phyloP scores from a whole-genome alignment of 2,329 filamentous ascomycete species.

The Penicillium sp. region DNA sequence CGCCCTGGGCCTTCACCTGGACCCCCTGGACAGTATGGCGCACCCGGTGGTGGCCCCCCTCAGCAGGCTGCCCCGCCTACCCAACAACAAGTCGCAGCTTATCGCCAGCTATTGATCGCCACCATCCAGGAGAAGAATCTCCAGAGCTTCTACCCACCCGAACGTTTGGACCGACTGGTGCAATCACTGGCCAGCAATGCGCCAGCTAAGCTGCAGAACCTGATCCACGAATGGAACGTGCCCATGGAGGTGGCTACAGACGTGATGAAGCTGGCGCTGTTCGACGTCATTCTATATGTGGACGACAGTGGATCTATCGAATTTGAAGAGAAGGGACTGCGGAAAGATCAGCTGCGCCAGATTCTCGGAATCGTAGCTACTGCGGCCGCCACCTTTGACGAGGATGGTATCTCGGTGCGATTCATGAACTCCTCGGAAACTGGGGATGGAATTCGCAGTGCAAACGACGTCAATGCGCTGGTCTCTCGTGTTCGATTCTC shows the following conservation, averaged over 20 bases:
- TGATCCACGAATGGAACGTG: constrained; percentile 60
- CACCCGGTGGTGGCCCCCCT: constrained; percentile 25
- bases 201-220: constrained; percentile 51
- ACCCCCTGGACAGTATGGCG: constrained; percentile 31
- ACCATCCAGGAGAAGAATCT: constrained; percentile 63
- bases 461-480: constrained; percentile 60
- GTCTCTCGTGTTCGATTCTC: constrained; percentile 62
- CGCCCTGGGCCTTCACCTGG: constrained; percentile 28
- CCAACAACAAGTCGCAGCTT: constrained; percentile 54
- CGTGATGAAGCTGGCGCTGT: constrained; percentile 63
- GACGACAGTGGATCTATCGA: constrained; percentile 71
- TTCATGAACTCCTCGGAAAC: constrained; percentile 66
- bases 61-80: constrained; percentile 41
- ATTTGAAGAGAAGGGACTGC: constrained; percentile 66
- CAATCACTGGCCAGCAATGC: constrained; percentile 35
- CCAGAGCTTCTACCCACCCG: constrained; percentile 60
- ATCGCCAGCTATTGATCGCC: constrained; percentile 57
- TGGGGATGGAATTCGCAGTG: constrained; percentile 57
- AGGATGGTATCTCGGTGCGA: constrained; percentile 66
- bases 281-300: constrained; percentile 64
- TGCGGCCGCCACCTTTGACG: constrained; percentile 68
- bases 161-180: constrained; percentile 41
- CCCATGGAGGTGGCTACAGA: constrained; percentile 63
- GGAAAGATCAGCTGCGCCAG: constrained; percentile 66
- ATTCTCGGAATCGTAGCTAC: constrained; percentile 65